Base-by-base conservation (phyloP, 78 protist genomes). In the slime mould (Dictyostelium discoideum) region DNA sequence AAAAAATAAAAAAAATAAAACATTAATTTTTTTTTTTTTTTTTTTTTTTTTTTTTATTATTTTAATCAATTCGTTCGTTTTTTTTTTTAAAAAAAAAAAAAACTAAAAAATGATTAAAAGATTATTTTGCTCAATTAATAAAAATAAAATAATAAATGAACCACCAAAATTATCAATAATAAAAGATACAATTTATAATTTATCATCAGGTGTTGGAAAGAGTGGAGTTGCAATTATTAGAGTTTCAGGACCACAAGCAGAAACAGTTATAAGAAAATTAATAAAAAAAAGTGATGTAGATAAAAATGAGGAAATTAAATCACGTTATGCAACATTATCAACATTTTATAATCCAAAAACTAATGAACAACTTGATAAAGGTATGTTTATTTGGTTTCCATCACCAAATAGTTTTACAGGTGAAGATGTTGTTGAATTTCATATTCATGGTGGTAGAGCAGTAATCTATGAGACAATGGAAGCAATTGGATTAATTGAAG, bases 321-420 rank as follows among this genome's bases (percentile, higher is more conserved):
- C 65, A 26, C 26, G 95, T 50, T 48, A 48, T 7, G 79, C 89
- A 37, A 72, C 81, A 18, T 13, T 90, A 5, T 20, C 79, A 32
- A 73, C 78, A 26, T 50, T 90, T 48, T 82, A 82, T 90, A 54
- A 90, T 69, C 95, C 95, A 46, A 46, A 7, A n/a, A 82, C 87
- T 2, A 74, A 72, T 14, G 95, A 85, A 26, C 93, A 42, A 57
- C 20, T 85, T 14, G 96, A 85, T 83, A 54, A 67, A 10, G 96
- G 87, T 22, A 84, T 89, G 82, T 83, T 44, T 63, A 74, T 88
- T 3, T 83, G 74, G 69, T 95, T 86, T 39, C 67, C 85, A 79
- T 92, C 86, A 18, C 99, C 99, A 16, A 44, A 94, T 37, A 93
- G 97, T 84, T 97, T 92, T 93, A 98, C 99, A n/a, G 99, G 99